These are phyloP conservation scores for Geosmithia morbida DNA, from an alignment of 2,329 filamentous ascomycete genomes.

Conservation along the genomic window DNA sequence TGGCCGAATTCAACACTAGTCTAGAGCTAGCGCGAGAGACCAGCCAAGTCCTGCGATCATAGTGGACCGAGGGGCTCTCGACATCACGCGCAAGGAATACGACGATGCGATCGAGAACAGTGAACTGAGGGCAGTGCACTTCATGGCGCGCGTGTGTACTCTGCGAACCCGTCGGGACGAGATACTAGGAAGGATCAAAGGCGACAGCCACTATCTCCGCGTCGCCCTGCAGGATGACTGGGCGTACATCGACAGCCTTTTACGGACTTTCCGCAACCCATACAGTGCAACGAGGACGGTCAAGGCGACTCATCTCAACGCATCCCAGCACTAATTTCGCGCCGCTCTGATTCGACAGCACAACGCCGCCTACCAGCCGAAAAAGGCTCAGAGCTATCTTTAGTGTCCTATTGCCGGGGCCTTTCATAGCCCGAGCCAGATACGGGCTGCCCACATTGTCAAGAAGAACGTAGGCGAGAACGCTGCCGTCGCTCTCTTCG, in stretches of 20 bases:
- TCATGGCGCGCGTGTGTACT: neutral
- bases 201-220: neutral
- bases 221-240: neutral
- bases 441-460: neutral
- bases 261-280: neutral
- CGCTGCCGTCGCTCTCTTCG: neutral
- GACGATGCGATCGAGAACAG: neutral
- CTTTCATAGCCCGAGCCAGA: neutral
- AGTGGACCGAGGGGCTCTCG: neutral
- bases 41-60: neutral
- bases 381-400: neutral
- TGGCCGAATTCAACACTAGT: neutral
- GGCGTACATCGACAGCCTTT: neutral
- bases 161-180: neutral
- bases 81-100: neutral
- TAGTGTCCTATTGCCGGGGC: neutral
- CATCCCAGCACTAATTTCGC: neutral
- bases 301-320: neutral
- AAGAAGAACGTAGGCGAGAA: neutral
- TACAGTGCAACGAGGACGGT: neutral
- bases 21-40: neutral
- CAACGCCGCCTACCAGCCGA: neutral
- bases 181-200: neutral
- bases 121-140: too few species aligned
- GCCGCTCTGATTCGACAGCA: neutral